These are phyloP conservation scores for Ogataea zsoltii DNA, from an alignment of 805 yeast genomes.

Conservation along the genomic window DNA sequence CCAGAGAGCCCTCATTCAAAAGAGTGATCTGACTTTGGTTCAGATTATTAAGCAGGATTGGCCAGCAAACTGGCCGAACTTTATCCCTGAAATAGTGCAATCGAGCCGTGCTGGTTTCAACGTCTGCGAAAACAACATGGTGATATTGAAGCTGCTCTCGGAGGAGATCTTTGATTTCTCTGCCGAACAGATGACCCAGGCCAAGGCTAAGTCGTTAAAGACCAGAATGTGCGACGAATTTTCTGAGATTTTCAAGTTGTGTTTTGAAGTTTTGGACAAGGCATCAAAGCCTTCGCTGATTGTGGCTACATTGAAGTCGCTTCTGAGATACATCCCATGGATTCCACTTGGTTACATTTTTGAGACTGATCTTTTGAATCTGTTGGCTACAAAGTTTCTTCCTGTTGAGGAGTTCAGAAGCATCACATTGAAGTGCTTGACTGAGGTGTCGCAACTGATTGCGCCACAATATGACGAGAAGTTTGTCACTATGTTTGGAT, in stretches of 20 bases:
- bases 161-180: constrained; percentile 96
- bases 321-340: constrained; percentile 90
- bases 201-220: constrained; percentile 82
- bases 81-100: constrained; percentile 87
- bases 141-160: constrained; percentile 79
- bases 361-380: constrained; percentile 76
- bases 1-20: constrained; percentile 83
- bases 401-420: constrained; percentile 79
- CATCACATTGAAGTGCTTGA: constrained; percentile 84
- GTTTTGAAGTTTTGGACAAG: constrained; percentile 90
- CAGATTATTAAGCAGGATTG: constrained; percentile 96
- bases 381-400: constrained; percentile 75
- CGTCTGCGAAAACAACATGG: constrained; percentile 98
- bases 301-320: constrained; percentile 77
- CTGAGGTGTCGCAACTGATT: constrained; percentile 78
- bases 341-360: constrained; percentile 88
- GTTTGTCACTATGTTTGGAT: constrained; percentile 68
- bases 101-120: constrained; percentile 83
- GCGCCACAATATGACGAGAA: constrained; percentile 56
- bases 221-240: constrained; percentile 86
- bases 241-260: constrained; percentile 87
- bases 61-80: constrained; percentile 99
- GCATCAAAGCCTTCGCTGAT: constrained; percentile 83
- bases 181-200: constrained; percentile 96
- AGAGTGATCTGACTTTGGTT: constrained; percentile 90